Evolutionary conservation across 2,329 filamentous ascomycete species (phyloP), one percentile per base, ranked within the genome.

Genomic region (Sordariomycetes sp.): DNA sequence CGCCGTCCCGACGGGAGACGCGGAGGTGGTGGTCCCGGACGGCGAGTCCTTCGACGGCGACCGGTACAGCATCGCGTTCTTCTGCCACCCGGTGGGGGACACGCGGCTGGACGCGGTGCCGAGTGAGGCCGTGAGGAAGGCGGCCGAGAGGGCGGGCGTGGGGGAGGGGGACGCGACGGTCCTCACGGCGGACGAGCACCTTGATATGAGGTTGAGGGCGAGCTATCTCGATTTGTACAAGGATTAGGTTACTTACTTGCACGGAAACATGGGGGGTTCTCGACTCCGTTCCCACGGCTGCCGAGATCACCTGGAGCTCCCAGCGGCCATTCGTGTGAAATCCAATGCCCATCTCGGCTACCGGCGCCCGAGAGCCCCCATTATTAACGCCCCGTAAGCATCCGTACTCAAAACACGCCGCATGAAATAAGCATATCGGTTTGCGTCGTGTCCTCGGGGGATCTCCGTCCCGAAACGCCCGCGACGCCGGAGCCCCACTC

Each of bases 11-110:
- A 59, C 63, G 0, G 37, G 51, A 4, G 22, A 34, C 16, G 22
- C 20, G 22, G 35, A 56, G 18, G 14, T n/a, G 43, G 18, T 40
- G 32, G 46, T 55, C 18, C 55, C 59, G 2, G 55, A 52, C 2
- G 59, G 61, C 1, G 61, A 62, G 59, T 34, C 10, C 67, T 73
- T 1, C 34, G 61, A 68, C 1, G 78, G 75, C n/a, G 80, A 81
- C 67, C 72, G 85, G 54, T 88, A 87, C 65, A 85, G 81, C 11
- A 84, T 88, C 62, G 85, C 80, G 7, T 88, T 81, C 70, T 88
- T 88, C 70, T 86, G 83, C 62, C 85, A 88, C 65, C 85, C 85
- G 1, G 76, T 79, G 4, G 74, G 79, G 8, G 69, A 72, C 1
- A 78, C 77, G 10, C 68, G 75, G 50, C 70, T 88, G 55, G 76